Percentiles rank a stretch among this genome's conserved stretches.
These are phyloP conservation scores for Maudiozyma turicensis DNA, from an alignment of 805 yeast genomes.

Conservation along the genomic window DNA sequence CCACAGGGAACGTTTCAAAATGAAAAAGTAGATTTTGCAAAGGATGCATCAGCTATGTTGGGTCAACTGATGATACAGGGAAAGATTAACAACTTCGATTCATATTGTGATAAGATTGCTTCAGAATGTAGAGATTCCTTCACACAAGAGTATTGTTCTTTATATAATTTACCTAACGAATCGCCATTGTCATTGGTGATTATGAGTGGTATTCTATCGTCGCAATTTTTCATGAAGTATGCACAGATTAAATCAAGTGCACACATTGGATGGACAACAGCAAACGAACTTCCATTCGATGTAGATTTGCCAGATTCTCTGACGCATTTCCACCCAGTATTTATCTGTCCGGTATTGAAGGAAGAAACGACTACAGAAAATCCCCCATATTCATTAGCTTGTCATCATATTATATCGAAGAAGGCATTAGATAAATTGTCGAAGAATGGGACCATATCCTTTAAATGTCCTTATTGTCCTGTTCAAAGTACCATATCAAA, in stretches of 20 bases:
- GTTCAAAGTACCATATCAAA: constrained; percentile 33
- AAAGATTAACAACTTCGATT: constrained; percentile 13
- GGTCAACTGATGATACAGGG: constrained; percentile 26
- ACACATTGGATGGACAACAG: constrained; percentile 42
- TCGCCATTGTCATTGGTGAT: constrained; percentile 44
- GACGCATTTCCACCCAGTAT: constrained; percentile 49
- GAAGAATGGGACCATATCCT: constrained; percentile 34
- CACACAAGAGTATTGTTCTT: constrained; percentile 40
- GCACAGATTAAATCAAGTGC: constrained; percentile 26
- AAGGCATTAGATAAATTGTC: constrained; percentile 42
- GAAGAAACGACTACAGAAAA: constrained; percentile 52
- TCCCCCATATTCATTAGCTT: constrained; percentile 55
- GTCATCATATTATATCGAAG: constrained; percentile 54
- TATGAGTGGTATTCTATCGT: constrained; percentile 43
- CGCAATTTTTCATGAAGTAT: constrained; percentile 44
- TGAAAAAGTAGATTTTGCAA: constrained; percentile 20
- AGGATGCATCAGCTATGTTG: constrained; percentile 34
- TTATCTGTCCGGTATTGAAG: constrained; percentile 63
- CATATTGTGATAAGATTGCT: constrained; percentile 15
- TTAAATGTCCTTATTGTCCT: constrained; percentile 72
- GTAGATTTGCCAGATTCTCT: constrained; percentile 43
- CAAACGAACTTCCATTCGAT: constrained; percentile 54
- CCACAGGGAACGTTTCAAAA: constrained; percentile 31
- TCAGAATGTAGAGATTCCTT: constrained; percentile 28
- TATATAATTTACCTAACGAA: constrained; percentile 40